A percentile compares a stretch with the other conserved stretches of the same genome.
These are phyloP conservation scores for Rehmannia glutinosa DNA, from an alignment of 257 asterid species.

Conservation along the genomic window DNA sequence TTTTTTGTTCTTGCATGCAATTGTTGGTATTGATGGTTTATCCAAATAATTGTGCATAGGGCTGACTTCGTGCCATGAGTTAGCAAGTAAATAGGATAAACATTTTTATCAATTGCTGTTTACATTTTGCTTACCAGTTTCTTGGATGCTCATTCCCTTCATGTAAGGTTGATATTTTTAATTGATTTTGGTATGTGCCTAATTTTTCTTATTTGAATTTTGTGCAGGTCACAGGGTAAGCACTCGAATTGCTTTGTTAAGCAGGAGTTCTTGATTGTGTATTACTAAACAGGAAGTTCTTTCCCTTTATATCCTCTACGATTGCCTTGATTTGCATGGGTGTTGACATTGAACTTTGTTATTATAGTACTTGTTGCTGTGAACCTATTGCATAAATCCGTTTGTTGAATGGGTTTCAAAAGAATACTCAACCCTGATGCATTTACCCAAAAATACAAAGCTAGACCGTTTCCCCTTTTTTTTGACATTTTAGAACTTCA, in stretches of 20 bases:
- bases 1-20: too few relatives aligned
- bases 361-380: neutral
- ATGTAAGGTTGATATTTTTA: neutral
- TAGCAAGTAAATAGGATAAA: too few relatives aligned
- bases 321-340: neutral
- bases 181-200: slow-evolving; percentile 21
- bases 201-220: slow-evolving; percentile 15
- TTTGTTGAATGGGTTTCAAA: neutral
- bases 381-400: slow-evolving; percentile 1
- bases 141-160: neutral
- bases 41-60: too few relatives aligned
- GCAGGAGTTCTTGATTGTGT: slow-evolving; percentile 30
- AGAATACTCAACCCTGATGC: neutral
- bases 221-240: slow-evolving; percentile 86
- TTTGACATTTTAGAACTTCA: slow-evolving; percentile 1
- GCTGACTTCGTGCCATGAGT: too few relatives aligned
- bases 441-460: neutral
- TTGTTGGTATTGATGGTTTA: too few relatives aligned
- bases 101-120: neutral
- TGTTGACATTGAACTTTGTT: neutral
- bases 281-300: slow-evolving; percentile 31
- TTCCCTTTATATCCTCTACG: slow-evolving; percentile 1
- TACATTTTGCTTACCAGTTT: neutral
- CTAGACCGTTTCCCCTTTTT: slow-evolving; percentile 10
- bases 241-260: slow-evolving; percentile 29